Evolutionary conservation across 495 filamentous ascomycete species (phyloP).

Genomic region (Xylaria palmicola): DNA sequence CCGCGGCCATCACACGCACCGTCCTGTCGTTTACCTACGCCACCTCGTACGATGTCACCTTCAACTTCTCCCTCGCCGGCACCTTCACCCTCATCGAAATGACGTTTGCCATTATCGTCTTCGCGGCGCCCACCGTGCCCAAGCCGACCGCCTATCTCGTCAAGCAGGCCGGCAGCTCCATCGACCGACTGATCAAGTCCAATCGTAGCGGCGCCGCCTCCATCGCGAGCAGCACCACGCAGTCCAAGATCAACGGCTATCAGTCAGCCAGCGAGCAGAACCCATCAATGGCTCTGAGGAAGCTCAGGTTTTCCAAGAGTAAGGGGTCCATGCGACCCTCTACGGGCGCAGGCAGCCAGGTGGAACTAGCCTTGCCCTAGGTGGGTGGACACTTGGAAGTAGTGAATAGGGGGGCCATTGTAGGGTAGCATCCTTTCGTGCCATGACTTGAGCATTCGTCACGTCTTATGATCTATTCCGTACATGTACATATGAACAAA

Average conservation of each 20-base stretch:
- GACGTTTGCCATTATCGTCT: slow-evolving; percentile 15
- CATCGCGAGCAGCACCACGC: neutral
- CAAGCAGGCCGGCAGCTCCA: neutral
- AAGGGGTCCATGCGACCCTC: neutral
- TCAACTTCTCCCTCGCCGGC: slow-evolving; percentile 5
- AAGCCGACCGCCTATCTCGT: neutral
- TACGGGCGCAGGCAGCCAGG: neutral
- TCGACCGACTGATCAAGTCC: neutral
- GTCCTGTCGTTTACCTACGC: neutral
- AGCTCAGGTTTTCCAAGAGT: neutral
- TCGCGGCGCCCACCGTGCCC: slow-evolving; percentile 8
- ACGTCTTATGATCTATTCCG: neutral
- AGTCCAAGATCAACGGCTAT: neutral
- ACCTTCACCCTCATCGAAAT: neutral
- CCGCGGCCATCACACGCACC: neutral
- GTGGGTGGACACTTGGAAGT: neutral
- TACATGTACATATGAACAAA: neutral
- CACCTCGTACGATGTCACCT: slow-evolving; percentile 12
- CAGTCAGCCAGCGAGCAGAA: neutral
- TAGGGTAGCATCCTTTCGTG: no score
- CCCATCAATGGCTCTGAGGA: neutral
- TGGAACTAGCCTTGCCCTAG: neutral
- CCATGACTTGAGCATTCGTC: neutral
- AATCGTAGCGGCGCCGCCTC: neutral
- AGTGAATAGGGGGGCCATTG: no score